Conservation (phyloP, 2,329 filamentous ascomycete species). For the Sclerotinia borealis region DNA sequence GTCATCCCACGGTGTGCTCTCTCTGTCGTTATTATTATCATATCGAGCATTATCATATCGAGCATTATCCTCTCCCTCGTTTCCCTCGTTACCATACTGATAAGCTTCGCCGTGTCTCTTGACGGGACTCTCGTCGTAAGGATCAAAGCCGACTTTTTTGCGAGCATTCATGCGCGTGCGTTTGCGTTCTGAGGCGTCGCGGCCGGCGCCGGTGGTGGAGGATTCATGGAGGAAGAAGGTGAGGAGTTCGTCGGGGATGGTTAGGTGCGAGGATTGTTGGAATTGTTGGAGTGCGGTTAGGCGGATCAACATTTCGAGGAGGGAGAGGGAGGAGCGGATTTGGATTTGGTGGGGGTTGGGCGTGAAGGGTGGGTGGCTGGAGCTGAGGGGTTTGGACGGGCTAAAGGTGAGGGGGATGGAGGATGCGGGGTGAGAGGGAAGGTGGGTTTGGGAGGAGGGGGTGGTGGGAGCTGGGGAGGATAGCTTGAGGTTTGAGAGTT, state of each 20-base stretch:
- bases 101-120: slow-evolving; percentile 60
- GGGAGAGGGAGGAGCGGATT: slow-evolving; percentile 61
- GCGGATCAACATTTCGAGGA: slow-evolving; percentile 67
- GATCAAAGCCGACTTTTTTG: slow-evolving; percentile 61
- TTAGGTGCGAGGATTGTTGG: slow-evolving; percentile 64
- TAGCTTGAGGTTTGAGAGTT: slow-evolving; percentile 25
- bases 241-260: slow-evolving; percentile 65
- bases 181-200: slow-evolving; percentile 54
- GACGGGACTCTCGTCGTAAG: slow-evolving; percentile 64
- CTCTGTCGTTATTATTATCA: no score
- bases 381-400: background rate
- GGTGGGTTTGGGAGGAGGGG: slow-evolving; percentile 13
- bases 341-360: slow-evolving; percentile 38
- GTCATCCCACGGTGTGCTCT: slow-evolving; percentile 22
- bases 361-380: slow-evolving; percentile 22
- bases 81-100: no score
- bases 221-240: slow-evolving; percentile 69
- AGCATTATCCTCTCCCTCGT: no score
- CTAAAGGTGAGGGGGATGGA: slow-evolving; percentile 1
- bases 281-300: slow-evolving; percentile 69
- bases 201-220: slow-evolving; percentile 58
- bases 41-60: no score
- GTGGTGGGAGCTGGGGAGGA: slow-evolving; percentile 20
- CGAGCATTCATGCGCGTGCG: slow-evolving; percentile 54
- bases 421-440: slow-evolving; percentile 6